phyloP scores from a whole-genome alignment of 108 stramenopile genomes.

The Fragilaria radians region DNA sequence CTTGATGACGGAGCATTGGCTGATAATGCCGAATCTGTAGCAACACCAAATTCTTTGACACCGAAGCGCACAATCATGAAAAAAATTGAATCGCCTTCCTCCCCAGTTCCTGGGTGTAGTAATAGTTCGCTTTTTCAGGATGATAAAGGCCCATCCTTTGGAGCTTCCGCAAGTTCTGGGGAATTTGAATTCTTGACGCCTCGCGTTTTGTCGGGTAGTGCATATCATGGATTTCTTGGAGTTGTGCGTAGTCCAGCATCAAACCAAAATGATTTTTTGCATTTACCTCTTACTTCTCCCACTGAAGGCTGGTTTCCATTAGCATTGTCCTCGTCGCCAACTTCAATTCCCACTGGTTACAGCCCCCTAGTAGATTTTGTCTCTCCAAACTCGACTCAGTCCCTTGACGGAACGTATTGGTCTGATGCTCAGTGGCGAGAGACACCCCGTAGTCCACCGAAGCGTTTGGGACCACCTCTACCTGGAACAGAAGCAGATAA shows the following conservation, averaged over 20 bases:
- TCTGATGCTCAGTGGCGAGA: too few species aligned
- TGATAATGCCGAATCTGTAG: too few species aligned
- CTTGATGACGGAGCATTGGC: too few species aligned
- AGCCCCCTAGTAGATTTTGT: constrained; percentile 1
- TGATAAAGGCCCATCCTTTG: neutral
- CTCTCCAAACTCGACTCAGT: too few species aligned
- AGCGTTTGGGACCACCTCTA: too few species aligned
- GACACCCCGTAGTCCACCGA: too few species aligned
- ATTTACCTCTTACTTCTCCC: neutral
- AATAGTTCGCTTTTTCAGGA: constrained; percentile 4
- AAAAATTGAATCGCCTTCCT: neutral
- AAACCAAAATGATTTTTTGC: constrained; percentile 1
- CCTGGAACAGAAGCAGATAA: too few species aligned
- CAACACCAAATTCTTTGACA: too few species aligned
- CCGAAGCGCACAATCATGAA: too few species aligned
- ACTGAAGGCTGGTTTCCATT: constrained; percentile 1
- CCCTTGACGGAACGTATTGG: too few species aligned
- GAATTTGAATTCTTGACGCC: too few species aligned
- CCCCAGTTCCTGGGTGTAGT: neutral
- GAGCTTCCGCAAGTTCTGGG: neutral
- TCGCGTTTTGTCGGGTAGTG: too few species aligned
- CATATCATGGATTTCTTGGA: constrained; percentile 4
- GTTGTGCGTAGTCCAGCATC: neutral
- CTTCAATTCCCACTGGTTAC: neutral
- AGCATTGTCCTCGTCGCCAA: neutral